Evolutionary conservation across 106 monocot genomes (phyloP), one percentile per base, ranked within the genome.

Genomic region (Allium sativum): DNA sequence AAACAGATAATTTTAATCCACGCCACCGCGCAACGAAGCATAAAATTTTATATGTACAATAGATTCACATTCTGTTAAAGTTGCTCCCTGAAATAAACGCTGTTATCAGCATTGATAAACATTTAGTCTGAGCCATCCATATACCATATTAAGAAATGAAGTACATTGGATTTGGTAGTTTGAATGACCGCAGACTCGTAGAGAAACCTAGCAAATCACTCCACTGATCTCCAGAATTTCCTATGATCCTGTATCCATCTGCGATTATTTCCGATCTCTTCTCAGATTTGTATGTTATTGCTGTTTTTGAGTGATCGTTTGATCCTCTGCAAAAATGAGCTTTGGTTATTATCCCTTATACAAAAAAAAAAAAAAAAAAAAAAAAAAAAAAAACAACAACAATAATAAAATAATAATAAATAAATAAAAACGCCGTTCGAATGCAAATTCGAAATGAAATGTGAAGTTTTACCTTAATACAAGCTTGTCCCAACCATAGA

Each of bases 91-190:
- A 31, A 31, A 31, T 31, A 31, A 31, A 31, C 5, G 31, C 5
- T 31, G 5, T 31, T 2, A 31, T 31, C 31, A 31, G 31, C 31
- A 31, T 31, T 31, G 31, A 31, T 3, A 5, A 5, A 31, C 31
- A 2, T 31, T 31, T 31, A 31, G 31, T 31, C 4, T 31, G 31
- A 31, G 2, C 5, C 31, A 31, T 3, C 31, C 31, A 31, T 31
- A 31, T 76, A 31, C 31, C 31, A 31, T 31, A 31, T 76, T 48
- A 81, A 16, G 81, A 71, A 43, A 84, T 79, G 63, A 59, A 76
- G 52, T 84, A 84, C 84, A 84, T 79, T 14, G 84, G 84, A 48
- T 84, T 84, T 52, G 84, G 84, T 31, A 84, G 73, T 73, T 84
- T 84, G 55, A 84, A 84, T 9, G 84, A 84, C 12, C 84, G 69